These are phyloP conservation scores for Boeremia exigua DNA, from an alignment of 2,329 filamentous ascomycete species.

Conservation along the genomic window DNA sequence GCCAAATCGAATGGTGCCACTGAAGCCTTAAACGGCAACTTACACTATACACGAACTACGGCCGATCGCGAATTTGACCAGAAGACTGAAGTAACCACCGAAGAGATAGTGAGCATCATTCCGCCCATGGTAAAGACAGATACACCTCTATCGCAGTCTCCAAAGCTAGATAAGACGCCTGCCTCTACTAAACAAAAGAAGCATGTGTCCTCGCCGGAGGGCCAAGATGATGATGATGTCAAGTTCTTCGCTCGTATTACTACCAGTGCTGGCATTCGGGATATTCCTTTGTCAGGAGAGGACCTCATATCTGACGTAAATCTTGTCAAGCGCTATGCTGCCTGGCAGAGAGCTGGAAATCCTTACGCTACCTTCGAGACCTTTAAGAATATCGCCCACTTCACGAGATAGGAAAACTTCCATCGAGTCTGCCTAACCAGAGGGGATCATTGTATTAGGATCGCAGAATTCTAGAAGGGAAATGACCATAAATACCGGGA, in stretches of 20 bases:
- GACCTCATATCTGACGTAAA: conserved; percentile 7
- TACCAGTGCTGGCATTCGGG: conserved; percentile 4
- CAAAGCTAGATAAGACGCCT: neutral
- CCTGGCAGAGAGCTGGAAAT: conserved; percentile 11
- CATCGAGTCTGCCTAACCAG: neutral
- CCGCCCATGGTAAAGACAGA: neutral
- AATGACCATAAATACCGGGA: neutral
- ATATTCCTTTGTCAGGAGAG: conserved; percentile 10
- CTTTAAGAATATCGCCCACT: conserved; percentile 16
- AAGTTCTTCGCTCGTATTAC: conserved; percentile 22
- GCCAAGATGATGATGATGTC: neutral
- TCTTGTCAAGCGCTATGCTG: conserved; percentile 18
- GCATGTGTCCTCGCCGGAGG: conserved; percentile 2
- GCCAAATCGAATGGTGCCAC: neutral
- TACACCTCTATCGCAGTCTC: neutral
- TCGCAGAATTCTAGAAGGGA: no score
- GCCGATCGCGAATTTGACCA: neutral
- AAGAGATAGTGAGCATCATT: neutral
- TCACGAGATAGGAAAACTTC: neutral
- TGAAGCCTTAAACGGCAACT: neutral
- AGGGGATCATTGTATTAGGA: neutral
- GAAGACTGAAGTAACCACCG: neutral
- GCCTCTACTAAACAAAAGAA: neutral
- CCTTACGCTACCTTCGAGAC: conserved; percentile 14
- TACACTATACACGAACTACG: neutral